A percentile compares a stretch with the other conserved stretches of the same genome.
Conservation (phyloP, 129 eudicot species). For the Artemisia tridentata region DNA sequence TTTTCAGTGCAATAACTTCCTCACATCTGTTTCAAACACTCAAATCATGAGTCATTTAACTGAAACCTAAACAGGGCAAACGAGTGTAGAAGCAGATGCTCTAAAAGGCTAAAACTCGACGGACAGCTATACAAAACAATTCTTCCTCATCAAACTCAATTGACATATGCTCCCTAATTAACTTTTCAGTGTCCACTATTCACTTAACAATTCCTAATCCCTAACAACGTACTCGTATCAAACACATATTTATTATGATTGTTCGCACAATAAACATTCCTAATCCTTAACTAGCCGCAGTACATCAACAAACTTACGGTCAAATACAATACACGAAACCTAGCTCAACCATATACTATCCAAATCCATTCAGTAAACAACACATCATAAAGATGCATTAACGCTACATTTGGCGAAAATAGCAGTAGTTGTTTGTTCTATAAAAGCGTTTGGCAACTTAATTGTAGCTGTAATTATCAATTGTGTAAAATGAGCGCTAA, state of each 20-base stretch:
- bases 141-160: conserved; percentile 3
- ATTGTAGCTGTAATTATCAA: not conserved
- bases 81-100: not conserved
- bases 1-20: conserved; percentile 3
- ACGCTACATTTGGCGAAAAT: not conserved
- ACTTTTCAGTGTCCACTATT: not conserved
- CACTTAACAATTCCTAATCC: conserved; percentile 2
- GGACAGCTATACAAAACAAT: conserved; percentile 9
- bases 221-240: not conserved
- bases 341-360: conserved; percentile 3
- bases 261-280: not conserved
- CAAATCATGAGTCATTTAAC: not conserved
- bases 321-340: conserved; percentile 11
- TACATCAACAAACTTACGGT: not conserved
- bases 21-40: conserved; percentile 9
- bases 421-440: no score
- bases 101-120: not conserved
- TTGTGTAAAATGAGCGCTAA: no score
- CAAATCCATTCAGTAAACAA: conserved; percentile 2
- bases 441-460: no score
- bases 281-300: not conserved
- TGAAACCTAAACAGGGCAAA: conserved; percentile 16
- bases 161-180: conserved; percentile 9
- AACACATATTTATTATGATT: not conserved
- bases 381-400: not conserved